These are phyloP conservation scores for Colletotrichum sp. DNA, from an alignment of 2,329 filamentous ascomycete species.

Conservation along the genomic window DNA sequence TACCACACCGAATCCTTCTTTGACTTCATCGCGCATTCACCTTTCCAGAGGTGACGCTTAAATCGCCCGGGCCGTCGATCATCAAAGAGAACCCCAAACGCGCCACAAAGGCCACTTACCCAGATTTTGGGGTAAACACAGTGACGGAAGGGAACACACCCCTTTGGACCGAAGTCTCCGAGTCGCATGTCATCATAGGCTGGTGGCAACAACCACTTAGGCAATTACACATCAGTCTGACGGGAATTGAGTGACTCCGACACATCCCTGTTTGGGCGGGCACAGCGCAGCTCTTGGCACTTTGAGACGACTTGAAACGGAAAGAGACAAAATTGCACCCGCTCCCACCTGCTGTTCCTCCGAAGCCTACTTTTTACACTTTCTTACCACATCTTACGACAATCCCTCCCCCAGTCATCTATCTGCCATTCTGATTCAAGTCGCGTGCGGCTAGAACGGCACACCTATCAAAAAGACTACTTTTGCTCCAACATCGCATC, in stretches of 20 bases:
- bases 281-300: slow-evolving; percentile 5
- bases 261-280: slow-evolving; percentile 7
- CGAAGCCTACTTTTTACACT: neutral
- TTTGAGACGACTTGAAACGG: slow-evolving; percentile 7
- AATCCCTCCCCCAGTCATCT: neutral
- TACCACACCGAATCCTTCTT: neutral
- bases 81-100: neutral
- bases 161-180: neutral
- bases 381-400: neutral
- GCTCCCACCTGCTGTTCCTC: neutral
- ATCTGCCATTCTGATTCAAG: neutral
- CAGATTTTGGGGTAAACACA: neutral
- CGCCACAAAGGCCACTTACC: neutral
- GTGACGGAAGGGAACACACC: neutral
- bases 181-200: neutral
- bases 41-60: neutral
- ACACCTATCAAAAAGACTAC: neutral
- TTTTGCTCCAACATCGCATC: neutral
- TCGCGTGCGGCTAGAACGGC: neutral
- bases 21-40: neutral
- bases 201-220: slow-evolving; percentile 7
- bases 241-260: neutral
- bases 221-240: slow-evolving; percentile 16
- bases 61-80: neutral
- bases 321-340: slow-evolving; percentile 13